Conservation (phyloP, 83 land plant genomes). For the Picea abies region DNA sequence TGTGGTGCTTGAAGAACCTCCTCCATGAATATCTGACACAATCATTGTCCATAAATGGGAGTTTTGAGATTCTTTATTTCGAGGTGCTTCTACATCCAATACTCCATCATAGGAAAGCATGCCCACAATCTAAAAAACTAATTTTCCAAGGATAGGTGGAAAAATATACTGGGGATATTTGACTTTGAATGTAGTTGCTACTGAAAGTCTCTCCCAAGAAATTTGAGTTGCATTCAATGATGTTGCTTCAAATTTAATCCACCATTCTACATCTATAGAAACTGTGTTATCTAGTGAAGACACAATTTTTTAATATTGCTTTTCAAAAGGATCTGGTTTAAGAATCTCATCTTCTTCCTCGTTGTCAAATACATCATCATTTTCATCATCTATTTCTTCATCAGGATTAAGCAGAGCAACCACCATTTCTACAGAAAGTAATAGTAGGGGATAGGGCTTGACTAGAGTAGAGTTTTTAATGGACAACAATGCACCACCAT, state of each 20-base stretch:
- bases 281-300: conserved; percentile 73
- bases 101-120: conserved; percentile 82
- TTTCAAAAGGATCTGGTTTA: conserved; percentile 21
- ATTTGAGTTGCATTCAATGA: conserved; percentile 91
- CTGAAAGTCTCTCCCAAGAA: conserved; percentile 80
- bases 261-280: conserved; percentile 73
- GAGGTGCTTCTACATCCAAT: background rate
- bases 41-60: conserved; percentile 12
- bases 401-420: conserved; percentile 65
- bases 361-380: conserved; percentile 13
- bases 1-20: background rate
- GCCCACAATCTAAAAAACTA: conserved; percentile 69
- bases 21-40: background rate
- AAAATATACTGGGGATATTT: conserved; percentile 59
- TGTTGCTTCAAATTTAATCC: conserved; percentile 76
- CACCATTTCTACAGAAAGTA: conserved; percentile 82
- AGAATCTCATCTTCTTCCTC: conserved; percentile 35
- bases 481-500: conserved; percentile 77
- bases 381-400: conserved; percentile 42
- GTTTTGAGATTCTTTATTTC: background rate
- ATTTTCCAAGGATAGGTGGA: conserved; percentile 70
- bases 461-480: conserved; percentile 73
- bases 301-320: conserved; percentile 48
- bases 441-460: conserved; percentile 79
- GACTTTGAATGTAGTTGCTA: conserved; percentile 81